A percentile compares a stretch with the other conserved stretches of the same genome.
These are phyloP conservation scores for Mycena maculata DNA, from an alignment of 768 basidiomycete genomes.

Conservation along the genomic window DNA sequence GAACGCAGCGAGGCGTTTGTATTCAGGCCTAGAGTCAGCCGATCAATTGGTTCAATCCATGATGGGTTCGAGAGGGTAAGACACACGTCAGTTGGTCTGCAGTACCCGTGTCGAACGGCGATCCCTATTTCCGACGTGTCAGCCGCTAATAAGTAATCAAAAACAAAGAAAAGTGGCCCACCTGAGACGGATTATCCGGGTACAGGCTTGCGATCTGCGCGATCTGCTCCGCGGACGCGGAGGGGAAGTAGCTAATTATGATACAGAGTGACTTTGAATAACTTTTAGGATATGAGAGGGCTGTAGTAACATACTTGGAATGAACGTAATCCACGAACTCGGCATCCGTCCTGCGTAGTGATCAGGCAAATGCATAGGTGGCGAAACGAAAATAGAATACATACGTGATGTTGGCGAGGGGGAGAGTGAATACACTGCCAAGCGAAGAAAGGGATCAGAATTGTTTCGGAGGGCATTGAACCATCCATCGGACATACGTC, in stretches of 20 bases:
- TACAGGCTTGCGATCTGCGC: not conserved
- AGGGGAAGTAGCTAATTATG: not conserved
- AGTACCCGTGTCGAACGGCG: conserved; percentile 26
- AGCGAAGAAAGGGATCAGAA: not conserved
- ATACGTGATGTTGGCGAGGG: conserved; percentile 16
- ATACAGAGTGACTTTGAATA: not conserved
- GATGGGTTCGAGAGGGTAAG: not conserved
- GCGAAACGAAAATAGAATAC: not conserved
- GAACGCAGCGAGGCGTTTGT: conserved; percentile 52
- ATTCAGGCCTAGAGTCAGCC: conserved; percentile 46
- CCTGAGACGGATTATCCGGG: conserved; percentile 7
- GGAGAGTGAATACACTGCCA: conserved; percentile 1
- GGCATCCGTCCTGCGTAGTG: not conserved
- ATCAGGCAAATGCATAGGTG: not conserved
- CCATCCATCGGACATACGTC: conserved; percentile 44
- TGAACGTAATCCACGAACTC: conserved; percentile 19
- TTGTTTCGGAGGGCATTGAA: not conserved
- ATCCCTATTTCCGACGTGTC: conserved; percentile 19
- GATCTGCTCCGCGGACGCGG: not conserved
- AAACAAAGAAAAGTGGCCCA: too few species aligned
- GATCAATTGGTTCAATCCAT: not conserved
- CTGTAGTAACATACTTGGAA: conserved; percentile 8
- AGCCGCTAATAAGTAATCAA: too few species aligned
- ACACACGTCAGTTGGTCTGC: conserved; percentile 20
- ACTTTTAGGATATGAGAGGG: not conserved